A percentile compares a stretch with the other conserved stretches of the same genome.
These are phyloP conservation scores for Peronospora destructor DNA, from an alignment of 352 stramenopile species.

Conservation along the genomic window DNA sequence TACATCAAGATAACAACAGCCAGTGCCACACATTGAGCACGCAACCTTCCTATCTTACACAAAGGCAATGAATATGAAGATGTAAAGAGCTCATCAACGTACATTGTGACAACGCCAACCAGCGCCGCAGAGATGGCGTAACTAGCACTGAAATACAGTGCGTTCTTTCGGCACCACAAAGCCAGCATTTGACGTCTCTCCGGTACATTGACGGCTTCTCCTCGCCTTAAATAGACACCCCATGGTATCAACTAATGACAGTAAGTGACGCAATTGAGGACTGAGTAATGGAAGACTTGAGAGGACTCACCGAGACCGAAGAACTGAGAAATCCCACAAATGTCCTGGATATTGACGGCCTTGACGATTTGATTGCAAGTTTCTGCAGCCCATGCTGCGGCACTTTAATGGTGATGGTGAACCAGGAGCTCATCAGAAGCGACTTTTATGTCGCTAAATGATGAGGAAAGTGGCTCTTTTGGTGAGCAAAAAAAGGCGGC, in stretches of 20 bases:
- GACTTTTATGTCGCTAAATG: slow-evolving; percentile 45
- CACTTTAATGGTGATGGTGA: slow-evolving; percentile 64
- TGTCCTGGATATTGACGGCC: slow-evolving; percentile 63
- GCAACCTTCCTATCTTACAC: background rate
- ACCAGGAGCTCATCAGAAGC: slow-evolving; percentile 42
- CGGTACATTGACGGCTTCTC: slow-evolving; percentile 80
- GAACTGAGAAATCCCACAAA: slow-evolving; percentile 74
- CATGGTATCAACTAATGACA: background rate
- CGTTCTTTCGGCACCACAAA: slow-evolving; percentile 69
- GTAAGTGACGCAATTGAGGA: background rate
- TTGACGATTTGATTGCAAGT: slow-evolving; percentile 61
- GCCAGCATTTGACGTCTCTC: slow-evolving; percentile 53
- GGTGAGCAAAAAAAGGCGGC: slow-evolving; percentile 21
- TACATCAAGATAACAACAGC: slow-evolving; percentile 15
- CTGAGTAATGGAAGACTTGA: background rate
- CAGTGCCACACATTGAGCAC: slow-evolving; percentile 4
- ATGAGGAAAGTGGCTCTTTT: slow-evolving; percentile 14
- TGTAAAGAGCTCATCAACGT: slow-evolving; percentile 7
- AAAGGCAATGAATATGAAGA: background rate
- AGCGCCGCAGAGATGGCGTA: slow-evolving; percentile 72
- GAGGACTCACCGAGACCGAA: slow-evolving; percentile 57
- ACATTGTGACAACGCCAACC: slow-evolving; percentile 82
- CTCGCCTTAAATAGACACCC: slow-evolving; percentile 36
- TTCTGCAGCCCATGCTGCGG: slow-evolving; percentile 55
- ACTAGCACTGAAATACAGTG: slow-evolving; percentile 80